Conservation (phyloP, 352 stramenopile species). For the Phytophthora sojae region DNA sequence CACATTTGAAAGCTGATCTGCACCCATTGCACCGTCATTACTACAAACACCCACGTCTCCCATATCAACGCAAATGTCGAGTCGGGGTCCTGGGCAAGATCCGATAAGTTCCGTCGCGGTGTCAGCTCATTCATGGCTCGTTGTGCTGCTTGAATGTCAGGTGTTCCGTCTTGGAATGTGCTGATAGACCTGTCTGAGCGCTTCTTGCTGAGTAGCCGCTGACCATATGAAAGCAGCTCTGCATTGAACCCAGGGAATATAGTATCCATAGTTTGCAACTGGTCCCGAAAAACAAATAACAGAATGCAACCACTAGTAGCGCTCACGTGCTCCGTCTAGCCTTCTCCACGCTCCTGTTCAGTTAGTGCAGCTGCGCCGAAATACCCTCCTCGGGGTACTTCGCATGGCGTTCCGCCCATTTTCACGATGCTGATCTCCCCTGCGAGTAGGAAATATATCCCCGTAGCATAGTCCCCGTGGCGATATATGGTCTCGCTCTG, state of each 20-base stretch:
- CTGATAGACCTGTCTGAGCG: background rate
- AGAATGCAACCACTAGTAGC: slow-evolving; percentile 58
- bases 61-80: slow-evolving; percentile 47
- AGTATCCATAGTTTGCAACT: slow-evolving; percentile 49
- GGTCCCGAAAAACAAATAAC: slow-evolving; percentile 50
- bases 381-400: slow-evolving; percentile 43
- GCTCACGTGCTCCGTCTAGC: slow-evolving; percentile 55
- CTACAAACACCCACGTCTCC: slow-evolving; percentile 65
- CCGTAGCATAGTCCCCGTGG: slow-evolving; percentile 57
- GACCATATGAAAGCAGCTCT: slow-evolving; percentile 50
- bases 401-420: slow-evolving; percentile 22
- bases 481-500: slow-evolving; percentile 60
- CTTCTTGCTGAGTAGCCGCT: slow-evolving; percentile 50
- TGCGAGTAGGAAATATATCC: slow-evolving; percentile 61
- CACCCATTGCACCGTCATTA: slow-evolving; percentile 54
- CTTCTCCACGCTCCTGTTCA: slow-evolving; percentile 44
- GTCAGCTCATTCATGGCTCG: too few relatives aligned
- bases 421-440: slow-evolving; percentile 49
- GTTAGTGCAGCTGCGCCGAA: slow-evolving; percentile 50
- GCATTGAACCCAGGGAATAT: slow-evolving; percentile 51
- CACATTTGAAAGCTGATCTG: slow-evolving; percentile 51
- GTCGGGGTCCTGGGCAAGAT: slow-evolving; percentile 40
- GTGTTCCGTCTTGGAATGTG: too few relatives aligned
- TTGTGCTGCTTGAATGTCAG: too few relatives aligned
- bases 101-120: too few relatives aligned